phyloP scores from a whole-genome alignment of 345 rosid species.

The Boechera divaricarpa region DNA sequence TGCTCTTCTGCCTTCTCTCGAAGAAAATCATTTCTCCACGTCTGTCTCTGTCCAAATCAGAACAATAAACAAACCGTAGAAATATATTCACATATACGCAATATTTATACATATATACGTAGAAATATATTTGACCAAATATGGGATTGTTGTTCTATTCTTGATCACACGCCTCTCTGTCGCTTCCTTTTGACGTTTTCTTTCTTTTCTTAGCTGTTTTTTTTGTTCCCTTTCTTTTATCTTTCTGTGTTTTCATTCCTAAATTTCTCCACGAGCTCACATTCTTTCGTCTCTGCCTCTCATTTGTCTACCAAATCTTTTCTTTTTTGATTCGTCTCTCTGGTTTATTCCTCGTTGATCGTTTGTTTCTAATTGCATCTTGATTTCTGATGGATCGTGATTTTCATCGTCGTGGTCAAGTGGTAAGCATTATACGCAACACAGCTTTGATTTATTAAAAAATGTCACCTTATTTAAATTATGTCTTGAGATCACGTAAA shows the following conservation, averaged over 20 bases:
- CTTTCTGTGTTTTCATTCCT: constrained; percentile 20
- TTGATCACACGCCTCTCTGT: constrained; percentile 49
- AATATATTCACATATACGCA: background rate
- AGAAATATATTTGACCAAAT: background rate
- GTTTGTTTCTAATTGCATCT: constrained; percentile 12
- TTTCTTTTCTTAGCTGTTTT: constrained; percentile 36
- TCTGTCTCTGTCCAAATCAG: background rate
- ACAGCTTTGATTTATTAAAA: background rate
- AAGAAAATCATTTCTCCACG: background rate
- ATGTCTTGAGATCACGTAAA: constrained; percentile 2
- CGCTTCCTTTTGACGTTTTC: constrained; percentile 42
- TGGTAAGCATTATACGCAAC: constrained; percentile 43
- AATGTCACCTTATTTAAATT: background rate
- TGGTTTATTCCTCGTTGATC: constrained; percentile 32
- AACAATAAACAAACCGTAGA: background rate
- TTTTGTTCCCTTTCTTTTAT: background rate
- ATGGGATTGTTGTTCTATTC: constrained; percentile 43
- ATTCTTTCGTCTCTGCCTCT: constrained; percentile 41
- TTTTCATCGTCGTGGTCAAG: constrained; percentile 44
- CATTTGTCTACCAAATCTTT: constrained; percentile 29
- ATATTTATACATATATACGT: too few relatives aligned
- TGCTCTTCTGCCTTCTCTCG: too few relatives aligned
- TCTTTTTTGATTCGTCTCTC: constrained; percentile 37
- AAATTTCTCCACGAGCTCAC: constrained; percentile 17
- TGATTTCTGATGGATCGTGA: constrained; percentile 50